Conservation (phyloP, 192 early-diverging fungal genomes). For the Fimicolochytrium jonesii region DNA sequence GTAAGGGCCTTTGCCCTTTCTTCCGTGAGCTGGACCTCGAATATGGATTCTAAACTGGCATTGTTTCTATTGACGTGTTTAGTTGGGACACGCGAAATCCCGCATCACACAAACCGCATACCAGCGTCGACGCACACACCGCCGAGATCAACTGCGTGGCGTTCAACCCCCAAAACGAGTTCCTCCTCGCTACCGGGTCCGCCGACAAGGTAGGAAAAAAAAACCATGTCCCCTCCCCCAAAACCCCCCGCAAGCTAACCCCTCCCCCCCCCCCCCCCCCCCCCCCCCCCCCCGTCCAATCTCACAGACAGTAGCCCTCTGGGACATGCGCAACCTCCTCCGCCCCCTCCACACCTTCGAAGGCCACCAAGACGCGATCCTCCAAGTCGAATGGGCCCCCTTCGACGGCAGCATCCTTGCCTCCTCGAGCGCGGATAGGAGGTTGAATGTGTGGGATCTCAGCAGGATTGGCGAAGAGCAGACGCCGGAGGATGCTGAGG, state of each 20-base stretch:
- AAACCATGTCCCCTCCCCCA: too few species aligned
- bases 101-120: conserved; percentile 53
- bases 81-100: conserved; percentile 92
- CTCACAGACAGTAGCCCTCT: conserved; percentile 76
- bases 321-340: conserved; percentile 94
- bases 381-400: conserved; percentile 92
- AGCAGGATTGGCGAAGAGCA: conserved; percentile 92
- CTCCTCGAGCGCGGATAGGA: conserved; percentile 82
- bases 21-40: too few species aligned
- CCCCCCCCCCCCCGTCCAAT: too few species aligned
- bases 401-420: conserved; percentile 88
- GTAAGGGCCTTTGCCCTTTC: too few species aligned
- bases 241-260: too few species aligned
- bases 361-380: conserved; percentile 84
- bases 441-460: conserved; percentile 94
- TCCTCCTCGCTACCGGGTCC: conserved; percentile 87
- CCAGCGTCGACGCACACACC: conserved; percentile 76
- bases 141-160: conserved; percentile 94
- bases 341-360: conserved; percentile 80
- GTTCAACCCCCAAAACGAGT: conserved; percentile 89
- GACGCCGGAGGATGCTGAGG: conserved; percentile 92
- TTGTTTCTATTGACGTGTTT: too few species aligned
- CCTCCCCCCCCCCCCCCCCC: too few species aligned
- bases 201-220: conserved; percentile 70
- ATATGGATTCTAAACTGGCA: too few species aligned